Conservation (phyloP, 345 rosid species). For the Cardiospermum halicacabum region DNA sequence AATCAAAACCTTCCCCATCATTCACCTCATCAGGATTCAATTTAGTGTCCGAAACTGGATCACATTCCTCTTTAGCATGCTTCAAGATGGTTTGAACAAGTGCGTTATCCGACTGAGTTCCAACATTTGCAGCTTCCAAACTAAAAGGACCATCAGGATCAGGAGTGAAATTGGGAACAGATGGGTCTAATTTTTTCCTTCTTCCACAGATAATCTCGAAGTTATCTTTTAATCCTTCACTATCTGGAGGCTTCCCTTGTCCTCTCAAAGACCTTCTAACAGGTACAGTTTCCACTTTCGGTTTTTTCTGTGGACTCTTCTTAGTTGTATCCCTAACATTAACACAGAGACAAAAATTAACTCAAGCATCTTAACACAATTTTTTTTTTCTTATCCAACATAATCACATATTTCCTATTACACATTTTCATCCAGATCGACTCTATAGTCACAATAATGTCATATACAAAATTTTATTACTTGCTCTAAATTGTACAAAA, state of each 20-base stretch:
- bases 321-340: conserved; percentile 33
- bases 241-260: conserved; percentile 66
- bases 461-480: background rate
- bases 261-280: conserved; percentile 58
- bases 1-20: background rate
- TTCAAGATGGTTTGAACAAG: conserved; percentile 33
- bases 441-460: background rate
- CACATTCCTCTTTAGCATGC: conserved; percentile 17
- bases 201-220: background rate
- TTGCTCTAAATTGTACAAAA: no score
- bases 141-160: conserved; percentile 40
- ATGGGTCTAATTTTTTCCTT: conserved; percentile 1
- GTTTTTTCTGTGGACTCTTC: conserved; percentile 37
- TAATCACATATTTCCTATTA: background rate
- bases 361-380: background rate
- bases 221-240: conserved; percentile 31
- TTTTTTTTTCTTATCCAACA: background rate
- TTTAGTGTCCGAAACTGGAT: conserved; percentile 23
- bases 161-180: conserved; percentile 16
- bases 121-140: conserved; percentile 43
- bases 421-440: background rate
- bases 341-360: background rate
- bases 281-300: conserved; percentile 41
- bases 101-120: conserved; percentile 20
- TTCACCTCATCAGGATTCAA: conserved; percentile 16